These are phyloP conservation scores for Boletus eberwhitei DNA, from an alignment of 768 basidiomycete species.

Conservation along the genomic window DNA sequence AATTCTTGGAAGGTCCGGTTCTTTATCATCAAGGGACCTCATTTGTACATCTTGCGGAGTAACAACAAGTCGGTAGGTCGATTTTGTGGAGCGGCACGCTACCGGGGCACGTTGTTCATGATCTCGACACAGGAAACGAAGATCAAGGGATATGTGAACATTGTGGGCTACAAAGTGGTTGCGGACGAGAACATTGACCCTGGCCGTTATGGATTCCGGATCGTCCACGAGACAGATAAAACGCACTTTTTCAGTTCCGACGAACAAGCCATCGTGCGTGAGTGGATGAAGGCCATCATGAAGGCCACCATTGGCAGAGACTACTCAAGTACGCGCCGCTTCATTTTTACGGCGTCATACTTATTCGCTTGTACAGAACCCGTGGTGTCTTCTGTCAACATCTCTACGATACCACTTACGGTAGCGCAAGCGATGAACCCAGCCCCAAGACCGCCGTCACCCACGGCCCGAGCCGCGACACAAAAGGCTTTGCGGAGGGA, in stretches of 20 bases:
- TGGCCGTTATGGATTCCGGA: constrained; percentile 92
- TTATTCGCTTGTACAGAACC: constrained; percentile 54
- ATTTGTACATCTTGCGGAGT: constrained; percentile 84
- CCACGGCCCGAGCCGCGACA: constrained; percentile 79
- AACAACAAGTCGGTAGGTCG: constrained; percentile 49
- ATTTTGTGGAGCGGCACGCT: not conserved
- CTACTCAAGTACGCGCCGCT: constrained; percentile 69
- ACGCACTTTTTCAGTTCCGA: constrained; percentile 90
- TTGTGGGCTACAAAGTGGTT: constrained; percentile 87
- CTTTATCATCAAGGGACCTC: constrained; percentile 88
- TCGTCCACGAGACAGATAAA: constrained; percentile 85
- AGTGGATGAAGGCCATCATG: constrained; percentile 99
- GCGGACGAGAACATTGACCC: constrained; percentile 91
- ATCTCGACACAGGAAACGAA: constrained; percentile 66
- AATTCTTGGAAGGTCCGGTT: constrained; percentile 91
- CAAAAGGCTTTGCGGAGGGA: constrained; percentile 85
- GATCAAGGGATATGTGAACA: constrained; percentile 95
- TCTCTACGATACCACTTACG: constrained; percentile 91
- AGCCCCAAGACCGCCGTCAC: constrained; percentile 91
- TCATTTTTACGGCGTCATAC: not conserved
- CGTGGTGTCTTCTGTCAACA: constrained; percentile 94
- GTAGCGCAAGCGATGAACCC: constrained; percentile 98
- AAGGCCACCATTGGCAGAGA: constrained; percentile 96
- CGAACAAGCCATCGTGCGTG: constrained; percentile 79
- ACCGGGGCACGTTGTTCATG: not conserved